Evolutionary conservation across 495 filamentous ascomycete genomes (phyloP).

Genomic region (Hypoxylon fragiforme): DNA sequence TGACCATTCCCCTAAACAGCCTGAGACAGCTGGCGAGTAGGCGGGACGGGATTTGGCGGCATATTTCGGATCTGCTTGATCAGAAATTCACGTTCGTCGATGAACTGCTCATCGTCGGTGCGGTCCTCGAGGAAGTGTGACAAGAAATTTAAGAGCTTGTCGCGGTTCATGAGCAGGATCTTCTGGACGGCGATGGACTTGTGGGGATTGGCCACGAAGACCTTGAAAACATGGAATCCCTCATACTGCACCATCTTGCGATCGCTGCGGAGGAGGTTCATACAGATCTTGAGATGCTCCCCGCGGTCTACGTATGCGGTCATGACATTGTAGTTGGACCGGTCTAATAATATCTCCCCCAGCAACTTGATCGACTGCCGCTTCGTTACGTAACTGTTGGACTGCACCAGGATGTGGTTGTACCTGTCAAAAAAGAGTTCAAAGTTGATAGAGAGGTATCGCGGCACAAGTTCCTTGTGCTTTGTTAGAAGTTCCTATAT

Average conservation of each 20-base stretch:
- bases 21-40: constrained; percentile 35
- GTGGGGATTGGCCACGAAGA: constrained; percentile 96
- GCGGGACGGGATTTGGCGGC: constrained; percentile 66
- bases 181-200: constrained; percentile 93
- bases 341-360: constrained; percentile 90
- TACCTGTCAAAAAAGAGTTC: constrained; percentile 88
- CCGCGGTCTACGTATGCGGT: constrained; percentile 92
- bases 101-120: constrained; percentile 97
- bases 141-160: constrained; percentile 84
- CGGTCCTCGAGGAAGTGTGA: constrained; percentile 91
- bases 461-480: constrained; percentile 85
- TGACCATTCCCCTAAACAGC: constrained; percentile 13
- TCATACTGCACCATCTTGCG: constrained; percentile 99
- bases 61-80: constrained; percentile 90
- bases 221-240: constrained; percentile 99
- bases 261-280: constrained; percentile 94
- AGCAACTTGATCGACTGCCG: constrained; percentile 96
- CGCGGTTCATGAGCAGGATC: constrained; percentile 93
- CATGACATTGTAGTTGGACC: constrained; percentile 98
- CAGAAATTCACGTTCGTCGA: constrained; percentile 94
- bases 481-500: constrained; percentile 93
- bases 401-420: constrained; percentile 84
- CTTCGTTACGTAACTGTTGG: constrained; percentile 96
- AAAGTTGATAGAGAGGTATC: constrained; percentile 85
- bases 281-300: constrained; percentile 94